Base-by-base conservation (phyloP, 2,329 filamentous ascomycete genomes). In the Saccharata proteae region DNA sequence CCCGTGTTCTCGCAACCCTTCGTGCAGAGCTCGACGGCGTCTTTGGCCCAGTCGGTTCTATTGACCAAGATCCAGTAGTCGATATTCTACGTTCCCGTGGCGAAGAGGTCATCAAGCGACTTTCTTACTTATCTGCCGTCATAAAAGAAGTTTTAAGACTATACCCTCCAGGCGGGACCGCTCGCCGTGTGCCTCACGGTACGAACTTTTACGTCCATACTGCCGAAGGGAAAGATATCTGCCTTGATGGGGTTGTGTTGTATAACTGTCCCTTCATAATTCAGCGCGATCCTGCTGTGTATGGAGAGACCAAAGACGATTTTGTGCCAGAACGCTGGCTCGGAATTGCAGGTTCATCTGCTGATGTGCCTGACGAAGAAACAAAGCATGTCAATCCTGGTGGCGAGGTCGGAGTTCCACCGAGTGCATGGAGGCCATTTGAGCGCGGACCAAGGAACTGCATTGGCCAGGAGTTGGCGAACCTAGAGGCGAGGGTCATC, bases 391-490 rank as follows among this genome's bases (percentile, higher is more conserved):
- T 38, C 5, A 44, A 41, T 20, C 30, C 6, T 48, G 41, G 4
- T 9, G 42, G 51, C 23, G 32, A 34, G 4, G 44, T n/a, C n/a
- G n/a, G n/a, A 37, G 32, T 11, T 33, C 38, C 39, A 16, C 38
- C 34, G 10, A 29, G 27, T 13, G 51, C 45, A 7, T 60, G 40
- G 38, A 41, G 52, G 10, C 47, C 57, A 0, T 64, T 64, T 34
- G 55, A 61, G 22, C 37, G 46, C 4, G 60, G 59, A 0, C 48
- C 50, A 1, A 39, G 57, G 4, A 45, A 42, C 5, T 62, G 58
- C 33, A 44, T 55, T n/a, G 57, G 57, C 0, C 50, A 57, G 40
- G 47, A 48, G 15, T 38, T 61, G 18, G 55, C 55, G 1, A 42
- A 46, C 35, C 39, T 49, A 13, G 53, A 59, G 40, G 36, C 59